Conservation (phyloP, 805 yeast genomes). For the Yarrowia sp. region DNA sequence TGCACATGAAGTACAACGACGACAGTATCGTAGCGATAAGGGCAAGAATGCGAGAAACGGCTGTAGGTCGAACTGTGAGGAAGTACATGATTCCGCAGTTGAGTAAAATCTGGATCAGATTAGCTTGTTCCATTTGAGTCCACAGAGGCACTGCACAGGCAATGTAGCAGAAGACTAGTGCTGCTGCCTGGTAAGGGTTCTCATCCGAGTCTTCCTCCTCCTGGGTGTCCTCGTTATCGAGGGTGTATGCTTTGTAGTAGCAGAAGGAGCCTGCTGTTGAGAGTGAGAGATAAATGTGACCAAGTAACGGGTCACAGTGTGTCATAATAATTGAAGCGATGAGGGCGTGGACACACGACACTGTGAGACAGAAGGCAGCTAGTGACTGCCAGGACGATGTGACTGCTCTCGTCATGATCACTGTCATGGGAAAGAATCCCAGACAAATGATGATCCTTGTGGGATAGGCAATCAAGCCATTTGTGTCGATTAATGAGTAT, state of each 20-base stretch:
- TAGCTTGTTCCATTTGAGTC: neutral
- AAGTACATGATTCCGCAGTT: neutral
- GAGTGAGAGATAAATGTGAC: neutral
- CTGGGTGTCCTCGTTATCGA: neutral
- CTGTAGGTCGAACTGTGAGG: neutral
- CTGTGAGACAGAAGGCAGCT: neutral
- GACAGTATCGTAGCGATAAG: neutral
- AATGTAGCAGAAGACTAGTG: neutral
- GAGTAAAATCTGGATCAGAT: neutral
- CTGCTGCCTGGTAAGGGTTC: neutral
- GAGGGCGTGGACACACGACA: neutral
- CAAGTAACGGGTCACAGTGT: neutral
- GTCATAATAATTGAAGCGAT: neutral
- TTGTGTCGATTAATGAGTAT: conserved; percentile 3
- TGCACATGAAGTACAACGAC: conserved; percentile 1
- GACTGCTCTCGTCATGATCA: neutral
- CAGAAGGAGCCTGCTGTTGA: neutral
- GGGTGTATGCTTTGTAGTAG: neutral
- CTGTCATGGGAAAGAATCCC: neutral
- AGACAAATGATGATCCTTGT: neutral
- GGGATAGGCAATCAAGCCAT: neutral
- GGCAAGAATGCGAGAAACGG: neutral
- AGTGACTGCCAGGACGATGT: neutral
- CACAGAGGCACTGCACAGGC: neutral
- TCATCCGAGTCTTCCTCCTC: neutral